These are phyloP conservation scores for Dioszegia hungarica DNA, from an alignment of 768 basidiomycete species.

Conservation along the genomic window DNA sequence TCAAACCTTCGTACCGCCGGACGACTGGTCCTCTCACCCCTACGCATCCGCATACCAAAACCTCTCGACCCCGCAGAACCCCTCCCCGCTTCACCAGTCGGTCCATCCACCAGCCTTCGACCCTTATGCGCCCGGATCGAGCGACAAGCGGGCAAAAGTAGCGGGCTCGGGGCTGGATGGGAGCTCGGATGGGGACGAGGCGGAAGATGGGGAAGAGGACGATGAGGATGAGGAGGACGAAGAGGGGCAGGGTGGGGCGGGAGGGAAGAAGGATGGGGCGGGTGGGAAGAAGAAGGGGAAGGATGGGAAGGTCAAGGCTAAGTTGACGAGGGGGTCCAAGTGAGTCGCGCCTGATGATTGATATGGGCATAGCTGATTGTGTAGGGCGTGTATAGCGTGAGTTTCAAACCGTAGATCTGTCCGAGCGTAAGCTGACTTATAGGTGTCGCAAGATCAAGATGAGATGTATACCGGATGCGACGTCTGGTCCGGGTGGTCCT, in stretches of 20 bases:
- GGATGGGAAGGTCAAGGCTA: conserved; percentile 37
- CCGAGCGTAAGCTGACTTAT: not conserved
- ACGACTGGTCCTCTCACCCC: conserved; percentile 25
- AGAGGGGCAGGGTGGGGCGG: conserved; percentile 41
- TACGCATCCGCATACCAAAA: conserved; percentile 35
- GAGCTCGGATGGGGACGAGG: conserved; percentile 8
- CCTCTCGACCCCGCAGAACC: conserved; percentile 29
- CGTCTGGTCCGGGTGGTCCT: conserved; percentile 30
- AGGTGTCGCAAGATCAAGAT: conserved; percentile 47
- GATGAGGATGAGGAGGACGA: conserved; percentile 26
- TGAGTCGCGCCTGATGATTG: conserved; percentile 14
- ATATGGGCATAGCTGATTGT: not conserved
- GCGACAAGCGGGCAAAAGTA: not conserved
- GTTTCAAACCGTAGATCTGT: no score
- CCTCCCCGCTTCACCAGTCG: conserved; percentile 21
- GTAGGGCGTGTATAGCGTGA: conserved; percentile 31
- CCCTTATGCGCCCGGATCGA: not conserved
- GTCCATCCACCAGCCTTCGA: conserved; percentile 10
- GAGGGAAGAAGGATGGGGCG: conserved; percentile 33
- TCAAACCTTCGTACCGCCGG: not conserved
- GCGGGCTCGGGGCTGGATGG: not conserved
- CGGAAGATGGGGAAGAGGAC: conserved; percentile 17
- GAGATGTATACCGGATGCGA: conserved; percentile 46
- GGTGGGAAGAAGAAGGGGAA: conserved; percentile 23
- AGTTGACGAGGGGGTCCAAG: conserved; percentile 47